Evolutionary conservation across 768 basidiomycete genomes (phyloP).

Genomic region (Phanerochaete carnosa): DNA sequence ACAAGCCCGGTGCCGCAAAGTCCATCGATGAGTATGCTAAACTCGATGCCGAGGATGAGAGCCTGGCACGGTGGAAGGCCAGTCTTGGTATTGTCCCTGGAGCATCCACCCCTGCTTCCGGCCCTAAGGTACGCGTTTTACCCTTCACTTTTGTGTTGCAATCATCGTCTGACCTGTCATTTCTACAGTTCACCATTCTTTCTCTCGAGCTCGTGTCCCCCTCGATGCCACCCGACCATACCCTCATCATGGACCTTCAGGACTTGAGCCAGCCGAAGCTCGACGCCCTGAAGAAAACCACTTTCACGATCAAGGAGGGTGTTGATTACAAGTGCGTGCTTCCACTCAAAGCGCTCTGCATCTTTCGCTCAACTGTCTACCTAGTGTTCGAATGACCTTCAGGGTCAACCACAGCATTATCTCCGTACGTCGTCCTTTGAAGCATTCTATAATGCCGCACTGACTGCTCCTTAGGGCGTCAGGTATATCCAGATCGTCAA

Average conservation of each 20-base stretch:
- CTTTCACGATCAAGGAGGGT: conserved; percentile 77
- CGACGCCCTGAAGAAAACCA: conserved; percentile 69
- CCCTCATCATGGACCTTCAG: conserved; percentile 64
- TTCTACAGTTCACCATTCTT: conserved; percentile 60
- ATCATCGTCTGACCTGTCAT: neutral
- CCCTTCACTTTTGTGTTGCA: neutral
- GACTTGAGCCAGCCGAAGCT: conserved; percentile 37
- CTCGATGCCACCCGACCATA: conserved; percentile 56
- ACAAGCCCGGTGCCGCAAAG: conserved; percentile 69
- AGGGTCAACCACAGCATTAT: conserved; percentile 90
- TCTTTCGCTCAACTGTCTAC: neutral
- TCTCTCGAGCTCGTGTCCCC: conserved; percentile 79
- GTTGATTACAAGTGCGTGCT: conserved; percentile 79
- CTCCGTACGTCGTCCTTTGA: conserved; percentile 45
- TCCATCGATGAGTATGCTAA: conserved; percentile 78
- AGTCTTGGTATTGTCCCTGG: conserved; percentile 80
- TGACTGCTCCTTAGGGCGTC: conserved; percentile 50
- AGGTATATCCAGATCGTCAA: conserved; percentile 91
- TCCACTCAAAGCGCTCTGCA: neutral
- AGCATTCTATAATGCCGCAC: conserved; percentile 7
- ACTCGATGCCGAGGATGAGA: conserved; percentile 89
- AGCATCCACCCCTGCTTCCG: conserved; percentile 35
- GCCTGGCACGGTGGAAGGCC: conserved; percentile 93
- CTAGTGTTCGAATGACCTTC: conserved; percentile 81
- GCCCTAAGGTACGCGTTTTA: conserved; percentile 66